phyloP scores from a whole-genome alignment of 2,329 filamentous ascomycete species.

The Aspergillus ochraceus region DNA sequence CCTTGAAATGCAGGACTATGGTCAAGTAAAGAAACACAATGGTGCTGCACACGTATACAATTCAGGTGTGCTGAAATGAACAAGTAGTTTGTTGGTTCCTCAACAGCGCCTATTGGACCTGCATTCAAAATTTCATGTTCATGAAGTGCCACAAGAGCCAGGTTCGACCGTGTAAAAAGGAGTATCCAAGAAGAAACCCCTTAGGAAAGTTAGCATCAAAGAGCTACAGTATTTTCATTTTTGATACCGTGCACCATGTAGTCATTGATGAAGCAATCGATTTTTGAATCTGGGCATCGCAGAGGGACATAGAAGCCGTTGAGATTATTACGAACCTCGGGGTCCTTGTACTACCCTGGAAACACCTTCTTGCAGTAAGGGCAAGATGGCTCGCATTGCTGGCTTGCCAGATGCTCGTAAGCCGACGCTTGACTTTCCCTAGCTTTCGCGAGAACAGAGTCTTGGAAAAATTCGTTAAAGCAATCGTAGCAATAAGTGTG shows the following conservation, averaged over 20 bases:
- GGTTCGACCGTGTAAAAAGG: too few relatives aligned
- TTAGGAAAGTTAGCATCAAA: background rate
- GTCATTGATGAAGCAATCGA: background rate
- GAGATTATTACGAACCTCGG: background rate
- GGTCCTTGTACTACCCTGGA: background rate
- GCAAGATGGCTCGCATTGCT: background rate
- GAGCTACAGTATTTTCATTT: background rate
- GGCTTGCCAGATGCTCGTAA: background rate
- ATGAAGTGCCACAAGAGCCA: too few relatives aligned
- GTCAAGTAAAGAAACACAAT: too few relatives aligned
- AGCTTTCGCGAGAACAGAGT: background rate
- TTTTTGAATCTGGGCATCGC: background rate
- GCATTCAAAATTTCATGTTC: too few relatives aligned
- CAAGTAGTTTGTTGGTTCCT: too few relatives aligned
- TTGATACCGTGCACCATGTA: background rate
- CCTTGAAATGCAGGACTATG: too few relatives aligned
- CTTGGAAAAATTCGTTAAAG: background rate
- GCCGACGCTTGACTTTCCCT: background rate
- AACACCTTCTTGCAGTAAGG: background rate
- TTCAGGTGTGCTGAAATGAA: too few relatives aligned
- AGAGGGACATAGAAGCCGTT: background rate
- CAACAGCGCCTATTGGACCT: too few relatives aligned
- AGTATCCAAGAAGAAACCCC: too few relatives aligned
- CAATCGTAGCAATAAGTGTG: slow-evolving; percentile 1
- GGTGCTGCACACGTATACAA: too few relatives aligned